phyloP scores from a whole-genome alignment of 2,329 filamentous ascomycete species.

The Fusarium austroafricanum region DNA sequence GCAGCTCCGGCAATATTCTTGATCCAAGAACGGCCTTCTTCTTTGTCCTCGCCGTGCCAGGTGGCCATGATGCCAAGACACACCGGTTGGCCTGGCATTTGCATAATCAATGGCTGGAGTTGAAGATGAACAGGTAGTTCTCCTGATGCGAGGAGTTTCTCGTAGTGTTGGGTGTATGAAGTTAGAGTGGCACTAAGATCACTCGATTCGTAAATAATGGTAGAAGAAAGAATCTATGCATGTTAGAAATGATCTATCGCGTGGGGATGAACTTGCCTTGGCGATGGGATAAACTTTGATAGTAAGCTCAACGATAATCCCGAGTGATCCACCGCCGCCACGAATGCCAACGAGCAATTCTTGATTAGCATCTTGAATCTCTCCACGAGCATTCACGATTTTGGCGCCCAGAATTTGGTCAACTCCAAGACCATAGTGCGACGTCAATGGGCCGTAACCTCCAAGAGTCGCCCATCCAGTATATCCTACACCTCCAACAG shows the following conservation, averaged over 20 bases:
- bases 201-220: slow-evolving; percentile 3
- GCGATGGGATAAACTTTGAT: slow-evolving; percentile 2
- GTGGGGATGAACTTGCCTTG: background rate
- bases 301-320: slow-evolving; percentile 3
- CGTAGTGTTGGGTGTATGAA: background rate
- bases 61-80: background rate
- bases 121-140: background rate
- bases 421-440: background rate
- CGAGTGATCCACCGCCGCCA: slow-evolving; percentile 14
- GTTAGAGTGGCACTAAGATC: background rate
- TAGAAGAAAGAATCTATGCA: rapidly evolving
- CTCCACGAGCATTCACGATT: background rate
- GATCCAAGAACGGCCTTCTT: background rate
- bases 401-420: slow-evolving; percentile 25
- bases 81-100: background rate
- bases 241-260: rapidly evolving
- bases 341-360: slow-evolving; percentile 16
- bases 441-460: slow-evolving; percentile 10
- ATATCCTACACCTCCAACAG: slow-evolving; percentile 13
- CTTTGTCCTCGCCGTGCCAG: background rate
- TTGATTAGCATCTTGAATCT: slow-evolving; percentile 4
- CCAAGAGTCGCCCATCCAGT: slow-evolving; percentile 25
- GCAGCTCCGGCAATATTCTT: background rate
- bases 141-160: background rate
- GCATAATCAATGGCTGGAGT: background rate